Percentiles rank a stretch among this genome's conserved stretches.
phyloP scores from a whole-genome alignment of 1,284 basidiomycete genomes.

The Termitomyces sp. region DNA sequence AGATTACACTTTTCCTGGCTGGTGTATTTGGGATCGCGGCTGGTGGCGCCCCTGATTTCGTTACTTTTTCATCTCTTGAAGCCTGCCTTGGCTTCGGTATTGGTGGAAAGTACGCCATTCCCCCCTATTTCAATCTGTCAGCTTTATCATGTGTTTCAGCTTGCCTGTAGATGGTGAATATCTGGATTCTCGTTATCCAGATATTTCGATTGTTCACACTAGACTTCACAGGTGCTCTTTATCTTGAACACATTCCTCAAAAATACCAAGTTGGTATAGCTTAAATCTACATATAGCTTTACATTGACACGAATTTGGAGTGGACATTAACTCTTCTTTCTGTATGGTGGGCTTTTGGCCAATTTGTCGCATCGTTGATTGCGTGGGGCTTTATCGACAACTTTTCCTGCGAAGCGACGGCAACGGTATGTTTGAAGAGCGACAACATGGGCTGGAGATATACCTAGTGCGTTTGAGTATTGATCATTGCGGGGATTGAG shows the following conservation, averaged over 20 bases:
- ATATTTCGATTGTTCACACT: conserved; percentile 17
- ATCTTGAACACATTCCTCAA: conserved; percentile 50
- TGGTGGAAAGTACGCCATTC: conserved; percentile 45
- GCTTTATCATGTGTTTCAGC: conserved; percentile 25
- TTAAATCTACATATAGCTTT: neutral
- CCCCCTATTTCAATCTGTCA: neutral
- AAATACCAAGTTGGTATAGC: conserved; percentile 36
- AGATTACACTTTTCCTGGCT: conserved; percentile 38
- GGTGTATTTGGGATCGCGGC: conserved; percentile 57
- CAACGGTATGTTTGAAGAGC: conserved; percentile 32
- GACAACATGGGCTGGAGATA: conserved; percentile 63
- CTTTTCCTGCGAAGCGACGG: conserved; percentile 36
- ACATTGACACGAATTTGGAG: conserved; percentile 21
- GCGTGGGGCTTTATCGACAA: conserved; percentile 48
- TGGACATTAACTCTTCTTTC: conserved; percentile 64
- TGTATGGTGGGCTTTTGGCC: conserved; percentile 62
- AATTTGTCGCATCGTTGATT: conserved; percentile 47
- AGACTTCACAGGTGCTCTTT: conserved; percentile 44
- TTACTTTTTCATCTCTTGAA: conserved; percentile 43
- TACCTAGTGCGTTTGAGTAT: conserved; percentile 36
- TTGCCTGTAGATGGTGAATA: conserved; percentile 46
- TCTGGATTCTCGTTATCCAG: neutral
- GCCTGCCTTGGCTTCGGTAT: conserved; percentile 53
- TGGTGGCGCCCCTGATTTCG: conserved; percentile 49
- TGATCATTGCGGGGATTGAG: neutral